Conservation (phyloP, 1,284 basidiomycete species). For the Anthracocystis setariae region DNA sequence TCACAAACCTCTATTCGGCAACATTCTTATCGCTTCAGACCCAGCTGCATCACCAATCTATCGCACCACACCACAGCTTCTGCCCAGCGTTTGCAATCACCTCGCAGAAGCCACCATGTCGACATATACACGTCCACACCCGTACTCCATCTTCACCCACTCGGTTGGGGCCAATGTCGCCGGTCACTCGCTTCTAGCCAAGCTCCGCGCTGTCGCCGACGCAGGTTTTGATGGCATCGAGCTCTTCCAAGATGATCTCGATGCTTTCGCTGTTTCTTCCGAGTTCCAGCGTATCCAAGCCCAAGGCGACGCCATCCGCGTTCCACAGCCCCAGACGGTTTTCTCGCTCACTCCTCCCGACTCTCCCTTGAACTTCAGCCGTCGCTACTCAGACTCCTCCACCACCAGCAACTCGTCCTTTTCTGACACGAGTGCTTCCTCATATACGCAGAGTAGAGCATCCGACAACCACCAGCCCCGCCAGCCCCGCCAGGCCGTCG, state of each 20-base stretch:
- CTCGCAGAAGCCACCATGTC: slow-evolving; percentile 9
- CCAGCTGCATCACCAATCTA: no score
- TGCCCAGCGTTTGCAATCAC: not conserved
- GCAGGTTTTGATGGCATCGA: slow-evolving; percentile 66
- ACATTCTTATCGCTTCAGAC: no score
- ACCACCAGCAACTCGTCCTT: slow-evolving; percentile 11
- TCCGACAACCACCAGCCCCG: no score
- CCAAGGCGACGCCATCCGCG: slow-evolving; percentile 5
- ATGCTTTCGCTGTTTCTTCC: slow-evolving; percentile 56
- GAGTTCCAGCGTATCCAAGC: slow-evolving; percentile 46
- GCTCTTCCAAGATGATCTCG: slow-evolving; percentile 67
- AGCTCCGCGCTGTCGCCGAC: slow-evolving; percentile 59
- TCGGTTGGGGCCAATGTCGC: slow-evolving; percentile 50
- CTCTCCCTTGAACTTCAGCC: slow-evolving; percentile 32
- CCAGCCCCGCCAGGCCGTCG: no score
- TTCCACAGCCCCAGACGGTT: not conserved
- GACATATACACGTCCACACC: slow-evolving; percentile 21
- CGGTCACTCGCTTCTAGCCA: slow-evolving; percentile 61
- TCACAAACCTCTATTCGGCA: no score
- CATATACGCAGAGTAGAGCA: slow-evolving; percentile 25
- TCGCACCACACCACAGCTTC: no score
- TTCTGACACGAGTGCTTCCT: slow-evolving; percentile 16
- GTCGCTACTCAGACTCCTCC: slow-evolving; percentile 18
- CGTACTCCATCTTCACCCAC: slow-evolving; percentile 54
- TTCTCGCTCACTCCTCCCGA: slow-evolving; percentile 45